phyloP scores from a whole-genome alignment of 108 stramenopile genomes.

The Bacterosira constricta region DNA sequence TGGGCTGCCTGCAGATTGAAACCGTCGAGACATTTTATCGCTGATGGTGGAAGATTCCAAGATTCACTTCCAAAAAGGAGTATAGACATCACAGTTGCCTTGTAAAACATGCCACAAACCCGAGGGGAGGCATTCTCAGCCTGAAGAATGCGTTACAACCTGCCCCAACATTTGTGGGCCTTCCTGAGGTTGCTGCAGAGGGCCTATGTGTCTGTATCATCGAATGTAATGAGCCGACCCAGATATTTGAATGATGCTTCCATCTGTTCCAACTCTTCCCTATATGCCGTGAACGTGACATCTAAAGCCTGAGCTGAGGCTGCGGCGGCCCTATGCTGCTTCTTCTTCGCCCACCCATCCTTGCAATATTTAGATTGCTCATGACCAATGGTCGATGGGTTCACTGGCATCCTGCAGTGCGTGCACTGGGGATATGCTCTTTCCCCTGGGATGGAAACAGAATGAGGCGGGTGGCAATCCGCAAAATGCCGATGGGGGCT shows the following conservation, averaged over 20 bases:
- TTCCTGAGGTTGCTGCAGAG: slow-evolving; percentile 6
- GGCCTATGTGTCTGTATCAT: slow-evolving; percentile 24
- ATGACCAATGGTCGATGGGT: no score
- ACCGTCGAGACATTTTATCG: slow-evolving; percentile 7
- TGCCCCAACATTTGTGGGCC: slow-evolving; percentile 10
- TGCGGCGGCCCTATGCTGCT: neutral
- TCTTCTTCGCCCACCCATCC: neutral
- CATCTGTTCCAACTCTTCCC: slow-evolving; percentile 12
- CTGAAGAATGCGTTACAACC: neutral
- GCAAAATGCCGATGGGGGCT: neutral
- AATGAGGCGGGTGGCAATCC: neutral
- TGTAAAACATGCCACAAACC: slow-evolving; percentile 18
- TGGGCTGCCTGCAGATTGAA: slow-evolving; percentile 8
- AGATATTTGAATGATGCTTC: slow-evolving; percentile 33
- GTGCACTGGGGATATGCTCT: neutral
- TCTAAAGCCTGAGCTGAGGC: neutral
- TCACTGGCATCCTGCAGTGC: neutral
- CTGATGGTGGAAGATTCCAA: slow-evolving; percentile 15
- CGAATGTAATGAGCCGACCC: slow-evolving; percentile 7
- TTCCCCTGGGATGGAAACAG: neutral
- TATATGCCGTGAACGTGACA: neutral
- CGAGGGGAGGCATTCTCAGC: slow-evolving; percentile 15
- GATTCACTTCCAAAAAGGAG: slow-evolving; percentile 34
- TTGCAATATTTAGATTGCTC: neutral
- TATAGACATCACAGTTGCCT: slow-evolving; percentile 20